Evolutionary conservation across 2,329 filamentous ascomycete genomes (phyloP), one percentile per base, ranked within the genome.

Genomic region (Botrytis porri): DNA sequence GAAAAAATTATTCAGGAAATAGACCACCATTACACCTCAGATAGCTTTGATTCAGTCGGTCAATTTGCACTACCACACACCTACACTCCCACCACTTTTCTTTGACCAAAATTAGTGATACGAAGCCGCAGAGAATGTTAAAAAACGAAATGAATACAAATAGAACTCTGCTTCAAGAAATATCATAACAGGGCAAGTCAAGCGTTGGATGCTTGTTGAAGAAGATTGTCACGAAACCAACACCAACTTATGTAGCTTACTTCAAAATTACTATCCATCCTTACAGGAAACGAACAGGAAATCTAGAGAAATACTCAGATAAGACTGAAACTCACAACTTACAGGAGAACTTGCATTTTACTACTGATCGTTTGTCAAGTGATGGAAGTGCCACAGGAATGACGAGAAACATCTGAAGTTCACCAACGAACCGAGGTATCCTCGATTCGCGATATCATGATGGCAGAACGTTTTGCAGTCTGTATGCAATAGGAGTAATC

Each of bases 221-320:
- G 25, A 29, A 54, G 3, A 29, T 6, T 29, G 51, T 54, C 51
- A 54, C n/a, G 14, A 25, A 29, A 54, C 3, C 4, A 8, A 54
- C 25, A 54, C 3, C n/a, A 29, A 54, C n/a, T 18, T 4, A 29
- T 16, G 2, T 29, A 29, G n/a, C 14, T 29, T 54, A 1, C 14
- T 29, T 29, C 6, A 12, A 29, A n/a, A 25, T 22, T 10, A n/a
- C 22, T 51, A 14, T 4, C 25, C 4, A 1, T 10, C 1, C 10
- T 2, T 5, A 57, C 3, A 18, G n/a, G 18, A 29, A 9, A 29
- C 0, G 9, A 4, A 29, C 1, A 2, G 0, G n/a, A 29, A 29
- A 18, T 29, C 3, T 2, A 29, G 12, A 57, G 1, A 2, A 18
- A 8, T n/a, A 18, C n/a, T 9, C 14, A 4, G 29, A 8, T 29